Percentiles rank a stretch among this genome's conserved stretches.
These are phyloP conservation scores for Zasmidium cellare DNA, from an alignment of 2,329 filamentous ascomycete genomes.

Conservation along the genomic window DNA sequence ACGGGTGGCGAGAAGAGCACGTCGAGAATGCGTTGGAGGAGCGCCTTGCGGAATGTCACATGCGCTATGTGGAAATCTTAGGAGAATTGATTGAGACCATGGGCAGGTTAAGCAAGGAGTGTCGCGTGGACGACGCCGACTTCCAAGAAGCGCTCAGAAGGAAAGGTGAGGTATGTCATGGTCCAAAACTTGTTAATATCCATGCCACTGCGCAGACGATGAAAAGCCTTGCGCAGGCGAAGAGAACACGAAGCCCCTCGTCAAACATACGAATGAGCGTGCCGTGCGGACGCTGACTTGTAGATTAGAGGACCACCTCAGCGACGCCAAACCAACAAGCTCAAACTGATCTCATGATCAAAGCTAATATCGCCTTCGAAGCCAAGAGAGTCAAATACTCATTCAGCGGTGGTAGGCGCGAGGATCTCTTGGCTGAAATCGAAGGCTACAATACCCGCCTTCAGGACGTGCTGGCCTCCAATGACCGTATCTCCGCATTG, in stretches of 20 bases:
- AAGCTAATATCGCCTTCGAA: conserved; percentile 14
- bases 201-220: too few species aligned
- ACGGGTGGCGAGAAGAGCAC: conserved; percentile 24
- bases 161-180: conserved; percentile 4
- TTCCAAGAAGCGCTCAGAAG: conserved; percentile 16
- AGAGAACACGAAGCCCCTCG: too few species aligned
- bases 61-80: conserved; percentile 27
- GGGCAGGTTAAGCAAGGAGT: conserved; percentile 23
- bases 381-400: conserved; percentile 16
- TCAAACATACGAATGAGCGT: too few species aligned
- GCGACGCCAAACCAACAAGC: conserved; percentile 1
- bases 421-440: conserved; percentile 13
- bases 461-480: conserved; percentile 9
- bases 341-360: conserved; percentile 4
- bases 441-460: conserved; percentile 13
- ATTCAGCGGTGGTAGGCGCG: conserved; percentile 5
- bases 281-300: background rate
- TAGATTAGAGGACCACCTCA: background rate
- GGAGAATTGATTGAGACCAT: conserved; percentile 25
- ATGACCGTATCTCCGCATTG: conserved; percentile 12
- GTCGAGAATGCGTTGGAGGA: conserved; percentile 22
- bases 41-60: conserved; percentile 28
- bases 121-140: conserved; percentile 16
- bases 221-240: too few species aligned
- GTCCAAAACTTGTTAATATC: too few species aligned